Base-by-base conservation (phyloP, 2,329 filamentous ascomycete genomes). In the Hypoxylon sp. region DNA sequence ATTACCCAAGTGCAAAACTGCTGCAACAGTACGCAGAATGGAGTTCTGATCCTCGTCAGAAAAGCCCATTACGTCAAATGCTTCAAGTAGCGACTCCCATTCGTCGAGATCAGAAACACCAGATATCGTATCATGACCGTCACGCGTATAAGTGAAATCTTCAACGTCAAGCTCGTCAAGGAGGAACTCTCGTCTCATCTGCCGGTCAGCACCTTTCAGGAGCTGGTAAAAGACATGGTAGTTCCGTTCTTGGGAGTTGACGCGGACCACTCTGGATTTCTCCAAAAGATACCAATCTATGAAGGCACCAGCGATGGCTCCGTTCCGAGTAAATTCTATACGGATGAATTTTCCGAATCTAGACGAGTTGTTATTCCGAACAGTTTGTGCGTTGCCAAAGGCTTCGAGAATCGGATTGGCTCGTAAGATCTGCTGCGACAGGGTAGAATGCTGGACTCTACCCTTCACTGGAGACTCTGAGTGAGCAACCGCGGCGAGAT, bases 281-380 rank as follows among this genome's bases (percentile, higher is more conserved):
- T 99, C 96, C 12, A 99, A 83, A 0, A 99, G 84, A 79, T 98
- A 99, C 96, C 96, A 99, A 77, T 99, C 94, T 70, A 99, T 98
- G 80, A 93, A 97, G 20, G 96, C 96, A 33, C 96, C 96, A 3
- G 92, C 92, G 70, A 99, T 99, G 57, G 96, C 91, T 26, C 96
- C 96, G 33, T 87, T 87, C 22, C 92, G 87, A 32, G 89, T 93
- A 79, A 99, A 97, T 76, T 97, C 93, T 74, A 99, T 99, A 51
- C 96, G 88, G 76, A 99, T 99, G 75, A 99, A 99, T 78, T 99
- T 99, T 76, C 96, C 96, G 74, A 99, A 99, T 69, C 96, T 89
- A 4, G 96, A 99, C 0, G 96, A 99, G 77, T 99, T 99, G 81
- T 99, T 96, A 78, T 99, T 99, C 56, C 96, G 88, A 28, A 99